A percentile compares a stretch with the other conserved stretches of the same genome.
These are phyloP conservation scores for Podospora australis DNA, from an alignment of 495 filamentous ascomycete genomes.

Conservation along the genomic window DNA sequence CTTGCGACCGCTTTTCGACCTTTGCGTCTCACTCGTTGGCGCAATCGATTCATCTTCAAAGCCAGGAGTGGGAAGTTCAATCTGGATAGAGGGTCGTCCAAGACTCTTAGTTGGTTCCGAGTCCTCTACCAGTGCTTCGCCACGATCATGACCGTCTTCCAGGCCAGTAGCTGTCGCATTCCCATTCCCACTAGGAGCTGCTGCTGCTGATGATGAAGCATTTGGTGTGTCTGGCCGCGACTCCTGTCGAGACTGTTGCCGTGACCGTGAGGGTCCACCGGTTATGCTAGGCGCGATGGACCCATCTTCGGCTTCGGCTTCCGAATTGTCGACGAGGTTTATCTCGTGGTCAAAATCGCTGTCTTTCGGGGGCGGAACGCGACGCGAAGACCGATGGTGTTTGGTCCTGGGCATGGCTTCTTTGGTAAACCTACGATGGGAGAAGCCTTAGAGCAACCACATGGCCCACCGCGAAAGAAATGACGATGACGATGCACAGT, in stretches of 20 bases:
- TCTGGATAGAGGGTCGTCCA: conserved; percentile 15
- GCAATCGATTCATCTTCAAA: not conserved
- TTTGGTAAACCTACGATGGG: too few relatives aligned
- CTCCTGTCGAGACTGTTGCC: not conserved
- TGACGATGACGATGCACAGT: too few relatives aligned
- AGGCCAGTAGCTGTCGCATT: too few relatives aligned
- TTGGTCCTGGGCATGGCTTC: conserved; percentile 40
- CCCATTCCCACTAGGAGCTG: too few relatives aligned
- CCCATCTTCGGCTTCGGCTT: conserved; percentile 14
- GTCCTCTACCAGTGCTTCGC: too few relatives aligned
- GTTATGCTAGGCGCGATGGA: not conserved
- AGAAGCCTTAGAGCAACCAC: too few relatives aligned
- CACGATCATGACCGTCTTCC: conserved; percentile 3
- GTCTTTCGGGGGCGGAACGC: conserved; percentile 42
- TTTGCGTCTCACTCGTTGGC: not conserved
- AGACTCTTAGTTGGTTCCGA: too few relatives aligned
- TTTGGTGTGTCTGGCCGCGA: not conserved
- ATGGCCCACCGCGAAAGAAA: too few relatives aligned
- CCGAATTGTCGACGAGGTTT: conserved; percentile 45
- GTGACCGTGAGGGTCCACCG: conserved; percentile 5
- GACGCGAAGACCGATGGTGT: conserved; percentile 41
- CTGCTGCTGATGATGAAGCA: too few relatives aligned
- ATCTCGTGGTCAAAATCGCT: conserved; percentile 59
- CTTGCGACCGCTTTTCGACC: conserved; percentile 3
- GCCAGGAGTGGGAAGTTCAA: not conserved